Base-by-base conservation (phyloP, 805 yeast species). In the Yarrowia sp. region DNA sequence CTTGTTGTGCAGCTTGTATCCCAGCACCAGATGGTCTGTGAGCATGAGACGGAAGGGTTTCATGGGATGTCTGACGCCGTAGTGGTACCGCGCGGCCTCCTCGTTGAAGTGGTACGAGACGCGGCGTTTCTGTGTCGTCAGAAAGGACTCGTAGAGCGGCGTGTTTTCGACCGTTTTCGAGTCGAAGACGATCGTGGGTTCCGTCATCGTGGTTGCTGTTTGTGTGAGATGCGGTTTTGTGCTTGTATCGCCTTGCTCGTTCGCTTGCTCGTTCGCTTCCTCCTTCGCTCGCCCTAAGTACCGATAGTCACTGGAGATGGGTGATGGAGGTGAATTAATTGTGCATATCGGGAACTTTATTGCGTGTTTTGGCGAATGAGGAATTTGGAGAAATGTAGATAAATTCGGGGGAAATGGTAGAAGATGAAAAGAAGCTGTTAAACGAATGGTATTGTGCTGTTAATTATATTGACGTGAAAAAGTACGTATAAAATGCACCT, bases 11-110 rank as follows among this genome's bases (percentile, higher is more conserved):
- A 93, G 76, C 63, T 90, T 90, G 74, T 94, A 93, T 13, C 87
- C 85, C 32, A 87, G 82, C 59, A 93, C 93, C 65, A 93, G 77
- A 72, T 92, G 97, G 74, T 93, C 97, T 0, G 99, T 93, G 46
- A 93, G 80, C 92, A 91, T 87, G 65, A 94, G 78, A 66, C 99
- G 78, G 73, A 92, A 90, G 14, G 99, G 99, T 73, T 93, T 93
- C 99, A 93, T 93, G n/a, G 99, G 99, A 74, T 93, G 99, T 64
- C 85, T 82, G 1, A 89, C 88, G 16, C 99, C 99, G 73, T 89
- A 92, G 70, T 92, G 97, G 73, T 86, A 92, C 66, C 83, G 81
- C 1, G 89, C 80, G 0, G 86, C 96, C 60, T 86, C 84, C 24
- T 91, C 88, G 72, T 91, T 91, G 74, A 82, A 90, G 73, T 91